Evolutionary conservation across 305 asterid species (phyloP).

Genomic region (Solanum hybrid): DNA sequence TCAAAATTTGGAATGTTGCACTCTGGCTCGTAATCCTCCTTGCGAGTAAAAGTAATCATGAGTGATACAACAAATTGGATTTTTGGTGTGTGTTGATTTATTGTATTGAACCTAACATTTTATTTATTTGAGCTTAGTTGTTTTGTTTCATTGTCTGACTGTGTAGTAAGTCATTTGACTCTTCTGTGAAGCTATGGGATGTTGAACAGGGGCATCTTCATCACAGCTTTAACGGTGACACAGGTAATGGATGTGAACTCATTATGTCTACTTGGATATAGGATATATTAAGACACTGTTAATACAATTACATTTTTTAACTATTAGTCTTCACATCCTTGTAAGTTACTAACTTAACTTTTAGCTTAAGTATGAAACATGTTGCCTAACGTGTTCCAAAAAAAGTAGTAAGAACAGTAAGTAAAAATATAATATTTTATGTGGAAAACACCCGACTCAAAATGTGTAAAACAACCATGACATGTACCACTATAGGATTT

Average conservation of each 20-base stretch:
- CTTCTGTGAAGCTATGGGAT: background rate
- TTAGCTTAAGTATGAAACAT: background rate
- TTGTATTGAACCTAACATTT: background rate
- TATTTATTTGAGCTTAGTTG: background rate
- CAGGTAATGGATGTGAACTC: constrained; percentile 26
- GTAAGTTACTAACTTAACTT: background rate
- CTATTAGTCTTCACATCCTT: background rate
- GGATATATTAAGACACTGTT: background rate
- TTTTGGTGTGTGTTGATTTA: background rate
- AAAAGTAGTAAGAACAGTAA: background rate
- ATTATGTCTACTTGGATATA: background rate
- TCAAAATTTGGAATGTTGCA: background rate
- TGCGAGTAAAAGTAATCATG: background rate
- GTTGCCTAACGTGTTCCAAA: background rate
- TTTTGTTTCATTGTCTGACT: background rate
- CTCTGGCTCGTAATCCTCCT: background rate
- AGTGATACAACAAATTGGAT: background rate
- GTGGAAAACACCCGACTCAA: background rate
- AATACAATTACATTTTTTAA: no score
- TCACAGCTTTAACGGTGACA: constrained; percentile 66
- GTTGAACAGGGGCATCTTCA: constrained; percentile 48
- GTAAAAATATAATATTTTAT: no score
- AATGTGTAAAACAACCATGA: background rate
- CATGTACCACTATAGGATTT: background rate
- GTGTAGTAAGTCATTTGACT: background rate